A percentile compares a stretch with the other conserved stretches of the same genome.
These are phyloP conservation scores for Cardamine resedifolia DNA, from an alignment of 345 rosid genomes.

Conservation along the genomic window DNA sequence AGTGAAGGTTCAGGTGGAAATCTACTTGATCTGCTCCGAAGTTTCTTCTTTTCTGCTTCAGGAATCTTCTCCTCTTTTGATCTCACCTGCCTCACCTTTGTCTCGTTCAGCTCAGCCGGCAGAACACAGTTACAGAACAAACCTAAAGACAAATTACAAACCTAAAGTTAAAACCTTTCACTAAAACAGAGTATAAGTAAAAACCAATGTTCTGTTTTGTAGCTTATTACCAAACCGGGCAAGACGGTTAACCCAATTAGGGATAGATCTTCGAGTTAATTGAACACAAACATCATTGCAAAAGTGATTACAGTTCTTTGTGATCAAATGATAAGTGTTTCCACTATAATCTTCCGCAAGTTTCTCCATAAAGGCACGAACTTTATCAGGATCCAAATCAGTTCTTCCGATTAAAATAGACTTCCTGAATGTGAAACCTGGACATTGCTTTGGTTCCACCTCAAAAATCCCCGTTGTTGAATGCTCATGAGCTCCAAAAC, in stretches of 20 bases:
- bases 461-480: conserved; percentile 83
- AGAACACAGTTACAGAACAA: conserved; percentile 90
- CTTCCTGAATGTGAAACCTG: conserved; percentile 92
- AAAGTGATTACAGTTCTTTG: conserved; percentile 96
- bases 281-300: conserved; percentile 76
- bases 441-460: conserved; percentile 90
- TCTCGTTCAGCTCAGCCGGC: conserved; percentile 75
- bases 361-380: conserved; percentile 74
- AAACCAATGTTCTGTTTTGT: background rate
- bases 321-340: conserved; percentile 79
- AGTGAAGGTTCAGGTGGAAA: conserved; percentile 51
- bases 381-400: conserved; percentile 77
- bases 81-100: conserved; percentile 60
- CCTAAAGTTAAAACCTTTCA: background rate
- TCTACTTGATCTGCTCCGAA: conserved; percentile 58
- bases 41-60: conserved; percentile 72
- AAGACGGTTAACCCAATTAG: conserved; percentile 96
- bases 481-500: conserved; percentile 92
- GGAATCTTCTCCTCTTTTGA: conserved; percentile 45
- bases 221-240: conserved; percentile 82
- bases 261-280: conserved; percentile 70
- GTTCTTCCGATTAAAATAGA: conserved; percentile 95
- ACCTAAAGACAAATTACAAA: conserved; percentile 43
- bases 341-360: conserved; percentile 73
- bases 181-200: conserved; percentile 18